Evolutionary conservation across 2,329 filamentous ascomycete species (phyloP), one percentile per base, ranked within the genome.

Genomic region (Hymenoscyphus occultus): DNA sequence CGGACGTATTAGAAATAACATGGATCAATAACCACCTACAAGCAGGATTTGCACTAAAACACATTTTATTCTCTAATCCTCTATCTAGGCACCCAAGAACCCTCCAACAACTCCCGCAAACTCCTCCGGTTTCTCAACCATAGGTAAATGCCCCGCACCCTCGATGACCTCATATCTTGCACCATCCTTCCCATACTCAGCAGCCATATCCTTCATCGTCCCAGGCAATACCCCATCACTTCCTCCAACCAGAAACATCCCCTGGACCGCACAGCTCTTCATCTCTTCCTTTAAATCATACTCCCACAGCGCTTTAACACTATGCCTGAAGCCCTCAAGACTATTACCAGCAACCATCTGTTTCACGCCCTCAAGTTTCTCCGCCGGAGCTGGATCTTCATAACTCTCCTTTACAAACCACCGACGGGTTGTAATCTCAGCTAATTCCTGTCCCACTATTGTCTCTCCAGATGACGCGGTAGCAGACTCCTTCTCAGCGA

Each of bases 111-210:
- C 85, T 35, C 83, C 79, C 74, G 88, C 88, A 74, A 93, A 93
- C 3, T 82, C 86, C 64, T 81, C 78, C 0, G 90, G 88, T 69
- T 86, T 84, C 78, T 96, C 92, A 59, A 87, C 87, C 91, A 96
- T 96, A 0, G 92, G 92, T 72, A 96, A 77, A 79, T 96, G 92
- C 0, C 92, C 92, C 0, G 91, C 87, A 9, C 83, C 79, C 0
- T 90, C 84, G 10, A 96, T 84, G 64, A 90, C 77, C 74, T 83
- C 86, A 69, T 93, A 82, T 65, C 85, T 82, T 0, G 83, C 83
- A 0, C 83, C 85, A 0, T 76, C 74, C 10, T 79, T 76, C 0
- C 89, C 88, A 54, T 92, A 75, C 19, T 79, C 75, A 0, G 77
- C 81, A 63, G 82, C 86, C 83, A 93, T 92, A 14, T 86, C 86